Percentiles rank a stretch among this genome's conserved stretches.
These are phyloP conservation scores for Pogostemon cablin DNA, from an alignment of 257 asterid species.

Conservation along the genomic window DNA sequence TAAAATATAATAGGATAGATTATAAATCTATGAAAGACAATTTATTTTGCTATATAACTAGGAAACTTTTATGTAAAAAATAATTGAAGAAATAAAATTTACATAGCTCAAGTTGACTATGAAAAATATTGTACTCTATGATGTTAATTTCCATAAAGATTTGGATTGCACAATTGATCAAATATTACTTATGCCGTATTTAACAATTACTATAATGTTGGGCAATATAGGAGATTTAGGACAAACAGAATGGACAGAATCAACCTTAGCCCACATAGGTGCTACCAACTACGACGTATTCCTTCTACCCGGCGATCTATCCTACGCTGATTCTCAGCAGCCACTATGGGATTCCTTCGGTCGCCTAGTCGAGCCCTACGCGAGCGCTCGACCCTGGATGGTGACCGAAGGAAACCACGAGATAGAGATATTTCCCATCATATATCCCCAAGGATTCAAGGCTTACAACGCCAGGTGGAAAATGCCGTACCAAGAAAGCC, in stretches of 20 bases:
- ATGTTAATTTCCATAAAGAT: no score
- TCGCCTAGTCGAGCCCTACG: slow-evolving; percentile 69
- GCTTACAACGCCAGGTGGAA: slow-evolving; percentile 79
- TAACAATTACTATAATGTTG: background rate
- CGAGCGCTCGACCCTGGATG: slow-evolving; percentile 86
- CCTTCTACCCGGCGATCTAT: slow-evolving; percentile 78
- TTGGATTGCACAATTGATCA: no score
- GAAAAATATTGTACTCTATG: no score
- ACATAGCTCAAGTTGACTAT: no score
- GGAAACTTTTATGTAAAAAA: no score
- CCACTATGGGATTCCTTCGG: slow-evolving; percentile 92
- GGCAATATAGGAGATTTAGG: slow-evolving; percentile 68
- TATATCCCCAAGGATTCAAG: slow-evolving; percentile 59
- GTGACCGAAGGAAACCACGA: slow-evolving; percentile 91
- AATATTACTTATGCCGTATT: no score
- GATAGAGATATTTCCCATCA: slow-evolving; percentile 61
- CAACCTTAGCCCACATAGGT: slow-evolving; percentile 70
- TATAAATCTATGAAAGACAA: no score
- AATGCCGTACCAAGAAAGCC: slow-evolving; percentile 71
- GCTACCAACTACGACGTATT: slow-evolving; percentile 63
- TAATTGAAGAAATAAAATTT: no score
- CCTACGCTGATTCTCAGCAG: slow-evolving; percentile 78
- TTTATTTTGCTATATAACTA: no score
- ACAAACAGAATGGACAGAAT: slow-evolving; percentile 81
- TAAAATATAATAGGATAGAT: no score